A percentile compares a stretch with the other conserved stretches of the same genome.
Evolutionary conservation across 2,329 filamentous ascomycete genomes (phyloP).

Genomic region (Coniochaeta prunicola): DNA sequence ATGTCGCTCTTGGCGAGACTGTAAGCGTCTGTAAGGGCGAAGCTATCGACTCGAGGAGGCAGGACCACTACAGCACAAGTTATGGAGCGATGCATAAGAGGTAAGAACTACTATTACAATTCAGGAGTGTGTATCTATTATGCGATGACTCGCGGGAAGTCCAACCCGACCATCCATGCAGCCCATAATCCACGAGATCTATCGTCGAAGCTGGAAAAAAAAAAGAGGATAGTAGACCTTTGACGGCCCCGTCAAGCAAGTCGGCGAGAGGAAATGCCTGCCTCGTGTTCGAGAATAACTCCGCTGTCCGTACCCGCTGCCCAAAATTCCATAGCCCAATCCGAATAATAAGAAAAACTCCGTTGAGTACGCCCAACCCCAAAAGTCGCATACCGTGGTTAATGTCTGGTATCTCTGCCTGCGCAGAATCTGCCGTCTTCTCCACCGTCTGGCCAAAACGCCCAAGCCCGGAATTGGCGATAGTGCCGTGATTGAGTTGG

Average conservation of each 20-base stretch:
- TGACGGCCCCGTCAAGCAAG: too few species aligned
- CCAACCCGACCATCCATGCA: background rate
- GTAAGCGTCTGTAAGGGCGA: conserved; percentile 16
- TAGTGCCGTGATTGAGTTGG: background rate
- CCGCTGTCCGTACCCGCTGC: background rate
- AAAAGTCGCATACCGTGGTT: background rate
- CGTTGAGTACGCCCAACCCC: background rate
- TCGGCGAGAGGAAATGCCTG: background rate
- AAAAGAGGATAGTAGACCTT: too few species aligned
- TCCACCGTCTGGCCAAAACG: background rate
- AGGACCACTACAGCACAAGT: too few species aligned
- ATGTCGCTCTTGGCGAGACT: conserved; percentile 37
- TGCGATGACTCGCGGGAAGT: background rate
- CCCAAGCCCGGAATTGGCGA: background rate
- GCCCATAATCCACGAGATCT: background rate
- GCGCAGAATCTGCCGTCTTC: background rate
- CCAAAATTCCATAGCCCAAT: background rate
- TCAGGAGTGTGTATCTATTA: background rate
- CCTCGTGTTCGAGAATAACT: background rate
- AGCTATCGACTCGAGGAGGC: too few species aligned
- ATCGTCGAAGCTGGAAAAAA: background rate
- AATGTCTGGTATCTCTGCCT: background rate
- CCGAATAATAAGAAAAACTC: background rate
- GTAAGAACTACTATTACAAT: background rate
- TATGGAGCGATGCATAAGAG: background rate